phyloP scores from a whole-genome alignment of 2,329 filamentous ascomycete genomes.

The Penicillium sp. region DNA sequence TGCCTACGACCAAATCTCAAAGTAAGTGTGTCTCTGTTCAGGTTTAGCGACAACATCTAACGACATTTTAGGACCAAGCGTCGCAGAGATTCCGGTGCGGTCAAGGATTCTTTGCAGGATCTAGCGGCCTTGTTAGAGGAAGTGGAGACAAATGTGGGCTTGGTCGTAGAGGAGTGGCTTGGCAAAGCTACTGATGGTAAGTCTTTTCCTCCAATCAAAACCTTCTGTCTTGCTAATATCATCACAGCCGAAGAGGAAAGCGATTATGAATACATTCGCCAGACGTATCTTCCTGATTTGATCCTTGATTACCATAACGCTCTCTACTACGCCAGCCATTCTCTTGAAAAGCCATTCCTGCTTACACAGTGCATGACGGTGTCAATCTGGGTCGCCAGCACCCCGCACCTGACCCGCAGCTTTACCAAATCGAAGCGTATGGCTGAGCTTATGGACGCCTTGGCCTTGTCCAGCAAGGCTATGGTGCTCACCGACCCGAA shows the following conservation, averaged over 20 bases:
- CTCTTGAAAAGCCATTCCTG: conserved; percentile 69
- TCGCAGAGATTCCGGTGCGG: conserved; percentile 33
- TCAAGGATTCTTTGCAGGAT: conserved; percentile 55
- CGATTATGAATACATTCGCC: conserved; percentile 66
- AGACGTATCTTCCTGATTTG: conserved; percentile 80
- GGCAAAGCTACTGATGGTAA: conserved; percentile 56
- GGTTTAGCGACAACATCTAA: conserved; percentile 6
- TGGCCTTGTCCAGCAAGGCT: conserved; percentile 76
- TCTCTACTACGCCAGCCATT: conserved; percentile 74
- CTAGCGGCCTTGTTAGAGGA: conserved; percentile 57
- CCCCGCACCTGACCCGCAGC: conserved; percentile 63
- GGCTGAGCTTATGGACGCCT: conserved; percentile 71
- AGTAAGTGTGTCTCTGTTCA: conserved; percentile 31
- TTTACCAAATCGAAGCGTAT: conserved; percentile 68
- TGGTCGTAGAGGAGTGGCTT: conserved; percentile 66
- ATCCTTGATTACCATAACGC: conserved; percentile 80
- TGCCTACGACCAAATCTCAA: conserved; percentile 48
- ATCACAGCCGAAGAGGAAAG: conserved; percentile 54
- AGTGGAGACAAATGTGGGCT: conserved; percentile 58
- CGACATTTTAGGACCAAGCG: conserved; percentile 26
- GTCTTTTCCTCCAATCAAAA: conserved; percentile 19
- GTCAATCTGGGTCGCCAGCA: conserved; percentile 71
- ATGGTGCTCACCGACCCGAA: conserved; percentile 56
- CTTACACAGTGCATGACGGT: conserved; percentile 86
- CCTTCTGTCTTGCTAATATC: conserved; percentile 2